Percentiles rank a stretch among this genome's conserved stretches.
These are phyloP conservation scores for Malbranchea zuffiana DNA, from an alignment of 2,329 filamentous ascomycete genomes.

Conservation along the genomic window DNA sequence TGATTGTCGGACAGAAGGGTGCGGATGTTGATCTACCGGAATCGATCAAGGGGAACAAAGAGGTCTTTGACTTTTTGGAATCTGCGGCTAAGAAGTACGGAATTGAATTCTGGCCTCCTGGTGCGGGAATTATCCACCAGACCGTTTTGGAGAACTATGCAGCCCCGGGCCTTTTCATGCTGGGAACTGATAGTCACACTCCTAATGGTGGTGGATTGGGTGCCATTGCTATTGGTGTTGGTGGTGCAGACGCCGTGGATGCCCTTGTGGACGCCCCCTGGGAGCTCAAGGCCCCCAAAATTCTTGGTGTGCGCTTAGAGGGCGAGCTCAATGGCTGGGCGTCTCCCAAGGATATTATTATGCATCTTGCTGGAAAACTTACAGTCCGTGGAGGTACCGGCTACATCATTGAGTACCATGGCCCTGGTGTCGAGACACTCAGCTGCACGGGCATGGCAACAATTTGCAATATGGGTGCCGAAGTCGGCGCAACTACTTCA, in stretches of 20 bases:
- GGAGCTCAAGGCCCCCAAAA: constrained; percentile 90
- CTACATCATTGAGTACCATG: constrained; percentile 88
- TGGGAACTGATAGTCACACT: constrained; percentile 94
- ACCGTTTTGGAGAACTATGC: constrained; percentile 97
- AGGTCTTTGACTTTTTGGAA: constrained; percentile 96
- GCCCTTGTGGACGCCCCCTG: constrained; percentile 91
- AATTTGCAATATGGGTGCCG: constrained; percentile 74
- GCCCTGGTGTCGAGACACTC: constrained; percentile 76
- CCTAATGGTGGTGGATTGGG: constrained; percentile 93
- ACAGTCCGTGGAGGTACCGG: constrained; percentile 92
- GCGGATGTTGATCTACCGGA: constrained; percentile 74
- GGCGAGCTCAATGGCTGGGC: constrained; percentile 84
- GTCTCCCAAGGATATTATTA: constrained; percentile 88
- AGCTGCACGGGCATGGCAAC: constrained; percentile 92
- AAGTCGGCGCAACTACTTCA: constrained; percentile 90
- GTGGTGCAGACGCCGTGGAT: constrained; percentile 93
- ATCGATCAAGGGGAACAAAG: constrained; percentile 83
- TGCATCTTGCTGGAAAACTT: constrained; percentile 75
- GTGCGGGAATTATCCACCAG: constrained; percentile 93
- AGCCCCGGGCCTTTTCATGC: constrained; percentile 95
- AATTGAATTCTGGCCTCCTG: constrained; percentile 91
- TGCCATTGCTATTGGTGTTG: constrained; percentile 91
- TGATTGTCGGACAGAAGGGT: constrained; percentile 91
- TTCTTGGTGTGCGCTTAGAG: constrained; percentile 73
- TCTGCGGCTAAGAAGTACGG: constrained; percentile 83